Evolutionary conservation across 306 rosid genomes (phyloP).

Genomic region (Quercus mongolica): DNA sequence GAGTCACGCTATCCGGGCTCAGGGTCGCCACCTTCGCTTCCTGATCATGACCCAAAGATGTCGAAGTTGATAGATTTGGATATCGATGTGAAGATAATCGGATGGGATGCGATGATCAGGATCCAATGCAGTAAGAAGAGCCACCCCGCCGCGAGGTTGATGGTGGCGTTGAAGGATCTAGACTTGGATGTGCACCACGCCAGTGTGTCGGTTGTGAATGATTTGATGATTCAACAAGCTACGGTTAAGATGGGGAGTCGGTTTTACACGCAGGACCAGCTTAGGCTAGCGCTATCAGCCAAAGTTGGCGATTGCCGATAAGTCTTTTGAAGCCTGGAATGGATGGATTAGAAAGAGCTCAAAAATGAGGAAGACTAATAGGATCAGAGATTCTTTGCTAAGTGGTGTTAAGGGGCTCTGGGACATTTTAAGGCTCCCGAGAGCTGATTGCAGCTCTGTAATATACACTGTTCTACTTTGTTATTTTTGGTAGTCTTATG

Average conservation of each 20-base stretch:
- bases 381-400: constrained; percentile 13
- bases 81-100: constrained; percentile 84
- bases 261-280: constrained; percentile 88
- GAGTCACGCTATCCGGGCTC: constrained; percentile 28
- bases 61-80: constrained; percentile 53
- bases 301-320: constrained; percentile 55
- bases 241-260: constrained; percentile 89
- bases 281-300: constrained; percentile 55
- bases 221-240: constrained; percentile 93
- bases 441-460: constrained; percentile 36
- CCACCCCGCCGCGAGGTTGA: constrained; percentile 84
- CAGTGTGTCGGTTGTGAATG: constrained; percentile 84
- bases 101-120: constrained; percentile 93
- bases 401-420: constrained; percentile 27
- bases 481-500: background rate
- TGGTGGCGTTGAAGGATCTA: constrained; percentile 85
- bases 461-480: constrained; percentile 13
- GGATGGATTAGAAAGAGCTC: background rate
- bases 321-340: background rate
- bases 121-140: constrained; percentile 80
- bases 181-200: constrained; percentile 95
- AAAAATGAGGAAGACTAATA: background rate
- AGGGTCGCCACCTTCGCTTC: constrained; percentile 13
- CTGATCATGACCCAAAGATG: constrained; percentile 30
- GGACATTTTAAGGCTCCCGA: constrained; percentile 63